Conservation (phyloP, 1,284 basidiomycete genomes). For the Rugosomyces carneus region DNA sequence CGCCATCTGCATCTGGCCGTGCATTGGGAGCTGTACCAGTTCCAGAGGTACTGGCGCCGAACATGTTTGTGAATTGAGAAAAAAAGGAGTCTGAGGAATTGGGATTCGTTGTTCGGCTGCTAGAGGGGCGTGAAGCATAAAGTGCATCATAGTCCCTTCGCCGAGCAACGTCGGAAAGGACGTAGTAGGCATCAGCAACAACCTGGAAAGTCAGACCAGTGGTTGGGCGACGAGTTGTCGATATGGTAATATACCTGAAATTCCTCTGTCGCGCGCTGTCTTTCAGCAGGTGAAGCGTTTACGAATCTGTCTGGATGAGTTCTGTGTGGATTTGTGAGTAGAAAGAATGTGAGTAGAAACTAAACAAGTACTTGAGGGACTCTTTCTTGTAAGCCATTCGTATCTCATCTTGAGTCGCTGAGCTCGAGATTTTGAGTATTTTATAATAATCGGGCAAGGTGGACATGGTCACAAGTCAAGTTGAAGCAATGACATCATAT, state of each 20-base stretch:
- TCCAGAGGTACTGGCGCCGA: constrained; percentile 32
- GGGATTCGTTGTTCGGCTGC: constrained; percentile 55
- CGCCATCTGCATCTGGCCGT: constrained; percentile 71
- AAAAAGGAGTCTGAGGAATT: constrained; percentile 72
- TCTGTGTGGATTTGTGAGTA: constrained; percentile 34
- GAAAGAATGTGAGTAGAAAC: background rate
- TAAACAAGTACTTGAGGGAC: constrained; percentile 47
- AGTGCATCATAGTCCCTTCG: constrained; percentile 79
- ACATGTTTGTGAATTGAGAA: constrained; percentile 69
- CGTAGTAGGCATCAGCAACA: constrained; percentile 95
- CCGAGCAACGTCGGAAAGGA: constrained; percentile 79
- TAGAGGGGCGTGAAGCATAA: constrained; percentile 44
- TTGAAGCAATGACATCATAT: constrained; percentile 3
- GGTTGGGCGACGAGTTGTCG: background rate
- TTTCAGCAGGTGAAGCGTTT: constrained; percentile 71
- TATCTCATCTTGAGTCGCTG: constrained; percentile 68
- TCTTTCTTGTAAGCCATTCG: constrained; percentile 80
- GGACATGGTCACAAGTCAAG: constrained; percentile 31
- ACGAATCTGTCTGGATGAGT: constrained; percentile 87
- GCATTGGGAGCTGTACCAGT: constrained; percentile 29
- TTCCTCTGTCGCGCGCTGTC: constrained; percentile 69
- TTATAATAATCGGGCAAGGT: constrained; percentile 75
- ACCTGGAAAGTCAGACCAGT: constrained; percentile 38
- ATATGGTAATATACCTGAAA: constrained; percentile 67
- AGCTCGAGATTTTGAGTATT: constrained; percentile 51